Conservation (phyloP, 176 grass and related monocot genomes). For the Urochloa ruziziensis region DNA sequence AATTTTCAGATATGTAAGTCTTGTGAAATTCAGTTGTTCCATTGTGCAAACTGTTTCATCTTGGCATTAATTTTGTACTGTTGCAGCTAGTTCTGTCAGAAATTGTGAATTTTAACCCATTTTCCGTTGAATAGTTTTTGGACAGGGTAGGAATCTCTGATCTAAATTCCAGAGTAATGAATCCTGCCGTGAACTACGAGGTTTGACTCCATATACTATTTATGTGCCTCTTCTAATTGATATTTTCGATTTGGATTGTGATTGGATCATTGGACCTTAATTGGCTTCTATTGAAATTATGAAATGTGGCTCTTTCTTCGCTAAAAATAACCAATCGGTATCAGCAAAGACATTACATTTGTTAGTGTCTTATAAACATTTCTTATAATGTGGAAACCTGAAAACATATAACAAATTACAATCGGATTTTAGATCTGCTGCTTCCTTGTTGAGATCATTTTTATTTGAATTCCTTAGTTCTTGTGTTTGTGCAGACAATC, state of each 20-base stretch:
- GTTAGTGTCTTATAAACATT: constrained; percentile 14
- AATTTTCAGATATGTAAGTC: not conserved
- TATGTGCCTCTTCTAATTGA: not conserved
- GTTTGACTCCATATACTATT: constrained; percentile 16
- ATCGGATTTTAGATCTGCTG: not conserved
- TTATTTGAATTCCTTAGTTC: constrained; percentile 10
- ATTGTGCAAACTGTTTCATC: not conserved
- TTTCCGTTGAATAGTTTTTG: constrained; percentile 18
- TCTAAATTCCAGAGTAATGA: not conserved
- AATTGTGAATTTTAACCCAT: constrained; percentile 1
- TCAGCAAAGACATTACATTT: not conserved
- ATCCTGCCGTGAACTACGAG: not conserved
- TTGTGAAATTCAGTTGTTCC: not conserved
- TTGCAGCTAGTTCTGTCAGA: not conserved
- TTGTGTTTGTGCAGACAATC: constrained; percentile 22
- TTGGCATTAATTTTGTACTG: not conserved
- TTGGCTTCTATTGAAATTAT: not conserved
- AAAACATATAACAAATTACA: constrained; percentile 1
- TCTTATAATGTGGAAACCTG: not conserved
- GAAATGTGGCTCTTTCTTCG: not conserved
- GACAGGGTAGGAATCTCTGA: not conserved
- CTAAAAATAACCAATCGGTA: constrained; percentile 3
- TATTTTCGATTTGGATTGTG: not conserved
- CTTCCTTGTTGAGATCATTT: not conserved
- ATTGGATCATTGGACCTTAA: not conserved